Conservation (phyloP, 345 rosid genomes). For the Eucalyptus sideroxylon region DNA sequence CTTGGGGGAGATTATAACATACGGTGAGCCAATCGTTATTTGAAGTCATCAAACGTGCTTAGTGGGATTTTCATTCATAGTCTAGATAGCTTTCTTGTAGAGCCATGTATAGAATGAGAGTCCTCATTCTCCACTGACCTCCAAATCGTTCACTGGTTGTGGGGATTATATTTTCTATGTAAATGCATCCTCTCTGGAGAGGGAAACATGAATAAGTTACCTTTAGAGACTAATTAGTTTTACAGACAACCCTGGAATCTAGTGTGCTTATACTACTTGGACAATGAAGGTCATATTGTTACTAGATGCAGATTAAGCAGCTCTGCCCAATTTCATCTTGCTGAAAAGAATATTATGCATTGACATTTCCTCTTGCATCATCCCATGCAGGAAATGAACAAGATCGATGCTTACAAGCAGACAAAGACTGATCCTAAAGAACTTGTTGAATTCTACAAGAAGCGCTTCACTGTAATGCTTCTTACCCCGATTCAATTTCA, state of each 20-base stretch:
- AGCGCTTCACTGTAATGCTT: constrained; percentile 25
- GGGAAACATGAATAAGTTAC: neutral
- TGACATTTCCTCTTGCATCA: neutral
- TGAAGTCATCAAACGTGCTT: neutral
- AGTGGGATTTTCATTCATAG: neutral
- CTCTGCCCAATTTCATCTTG: neutral
- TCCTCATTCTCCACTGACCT: neutral
- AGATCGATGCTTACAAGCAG: constrained; percentile 57
- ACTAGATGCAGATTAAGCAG: neutral
- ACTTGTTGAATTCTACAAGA: constrained; percentile 33
- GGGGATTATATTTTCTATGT: neutral
- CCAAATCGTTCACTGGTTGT: neutral
- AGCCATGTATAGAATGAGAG: neutral
- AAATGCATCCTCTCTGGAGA: neutral
- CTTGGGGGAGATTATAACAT: neutral
- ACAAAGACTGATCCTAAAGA: constrained; percentile 47
- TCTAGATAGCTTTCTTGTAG: neutral
- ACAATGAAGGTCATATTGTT: neutral
- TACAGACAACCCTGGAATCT: neutral
- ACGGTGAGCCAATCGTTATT: neutral
- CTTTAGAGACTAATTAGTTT: neutral
- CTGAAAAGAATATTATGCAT: neutral
- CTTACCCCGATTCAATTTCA: neutral
- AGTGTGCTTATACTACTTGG: neutral
- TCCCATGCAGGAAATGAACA: constrained; percentile 50